Evolutionary conservation across 306 rosid genomes (phyloP).

Genomic region (Cucurbita ficifolia): DNA sequence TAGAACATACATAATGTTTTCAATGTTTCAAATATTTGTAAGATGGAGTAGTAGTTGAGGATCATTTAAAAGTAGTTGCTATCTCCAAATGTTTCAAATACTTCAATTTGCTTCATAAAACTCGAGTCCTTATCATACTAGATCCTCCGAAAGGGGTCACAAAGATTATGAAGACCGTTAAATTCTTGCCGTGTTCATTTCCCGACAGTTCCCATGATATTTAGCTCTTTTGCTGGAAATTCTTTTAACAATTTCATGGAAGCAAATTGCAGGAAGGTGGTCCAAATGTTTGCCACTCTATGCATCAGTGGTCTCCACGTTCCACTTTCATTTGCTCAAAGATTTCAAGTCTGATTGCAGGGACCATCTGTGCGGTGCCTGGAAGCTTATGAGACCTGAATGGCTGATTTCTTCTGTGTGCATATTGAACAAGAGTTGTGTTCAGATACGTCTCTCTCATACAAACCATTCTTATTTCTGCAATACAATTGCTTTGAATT

Average conservation of each 20-base stretch:
- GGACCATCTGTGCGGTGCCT: background rate
- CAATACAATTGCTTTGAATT: background rate
- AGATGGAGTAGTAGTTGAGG: background rate
- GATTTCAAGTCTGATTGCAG: constrained; percentile 4
- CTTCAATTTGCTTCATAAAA: background rate
- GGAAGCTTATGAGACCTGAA: constrained; percentile 1
- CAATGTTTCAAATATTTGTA: background rate
- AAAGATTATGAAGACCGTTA: background rate
- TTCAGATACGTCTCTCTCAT: constrained; percentile 7
- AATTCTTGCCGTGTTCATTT: background rate
- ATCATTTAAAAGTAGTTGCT: background rate
- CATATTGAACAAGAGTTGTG: background rate
- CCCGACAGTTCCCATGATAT: background rate
- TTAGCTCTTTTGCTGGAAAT: background rate
- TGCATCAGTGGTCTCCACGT: constrained; percentile 9
- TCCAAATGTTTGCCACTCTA: constrained; percentile 5
- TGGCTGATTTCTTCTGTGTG: background rate
- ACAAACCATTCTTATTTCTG: background rate
- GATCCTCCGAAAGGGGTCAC: constrained; percentile 3
- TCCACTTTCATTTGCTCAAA: background rate
- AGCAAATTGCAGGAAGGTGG: constrained; percentile 12
- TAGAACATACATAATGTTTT: background rate
- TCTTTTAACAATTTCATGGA: background rate
- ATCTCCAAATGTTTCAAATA: background rate
- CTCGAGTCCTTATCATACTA: background rate